Evolutionary conservation across 2,329 filamentous ascomycete genomes (phyloP), one percentile per base, ranked within the genome.

Genomic region (Epichloe gansuensis): DNA sequence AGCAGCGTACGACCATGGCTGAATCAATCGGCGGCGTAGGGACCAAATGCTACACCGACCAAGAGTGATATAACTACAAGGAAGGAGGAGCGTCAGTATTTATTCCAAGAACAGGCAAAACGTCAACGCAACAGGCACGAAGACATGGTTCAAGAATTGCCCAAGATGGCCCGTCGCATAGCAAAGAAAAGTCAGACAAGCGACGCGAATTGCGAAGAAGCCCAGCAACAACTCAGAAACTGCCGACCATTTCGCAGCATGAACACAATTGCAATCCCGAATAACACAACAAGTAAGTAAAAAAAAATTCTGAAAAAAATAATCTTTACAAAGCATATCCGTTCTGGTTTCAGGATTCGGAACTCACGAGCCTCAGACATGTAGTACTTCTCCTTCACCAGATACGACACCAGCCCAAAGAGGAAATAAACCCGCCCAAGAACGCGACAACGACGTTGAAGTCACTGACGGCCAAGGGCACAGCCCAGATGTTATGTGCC

Each of bases 321-420:
- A 31, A 11, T 31, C 9, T 31, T 11, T 31, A 4, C 8, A 2
- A 31, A 31, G 9, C 31, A 31, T 4, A n/a, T 39, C 5, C 15
- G 37, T 5, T n/a, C 37, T 39, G 2, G 37, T 13, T 6, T 13
- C 37, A 39, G 37, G 37, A n/a, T 13, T 39, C 15, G 37, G 15
- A 39, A 80, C 86, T 66, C 73, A 91, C 88, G 73, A 51, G 91
- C 88, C 77, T 96, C 91, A 1, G 89, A 95, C 1, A 96, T 77
- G 65, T 95, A 95, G 64, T 88, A 91, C 54, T 82, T 85, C 70
- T 95, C 91, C 65, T 96, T 95, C 63, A 88, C 77, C 17, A 95
- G 77, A 64, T 90, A 95, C 1, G 89, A 95, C 0, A 96, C 88
- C 44, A 96, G 72, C 3, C 89, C 90, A 63, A 95, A 96, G n/a